phyloP scores from a whole-genome alignment of 176 grass and related monocot species.

The Panicum miliaceum region DNA sequence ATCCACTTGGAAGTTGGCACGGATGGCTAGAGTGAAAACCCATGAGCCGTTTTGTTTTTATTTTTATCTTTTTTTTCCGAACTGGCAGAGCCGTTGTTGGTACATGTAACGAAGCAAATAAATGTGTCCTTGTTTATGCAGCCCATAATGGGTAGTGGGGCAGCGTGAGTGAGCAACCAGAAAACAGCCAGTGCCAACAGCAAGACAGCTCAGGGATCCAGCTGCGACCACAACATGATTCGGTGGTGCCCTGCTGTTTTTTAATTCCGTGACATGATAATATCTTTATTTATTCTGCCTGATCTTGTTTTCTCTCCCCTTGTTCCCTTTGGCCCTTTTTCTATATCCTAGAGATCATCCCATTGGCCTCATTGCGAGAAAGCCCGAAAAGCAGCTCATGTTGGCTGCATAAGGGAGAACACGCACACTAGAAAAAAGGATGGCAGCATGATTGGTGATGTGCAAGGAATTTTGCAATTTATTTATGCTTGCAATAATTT shows the following conservation, averaged over 20 bases:
- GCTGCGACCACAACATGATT: constrained; percentile 52
- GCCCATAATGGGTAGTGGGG: constrained; percentile 45
- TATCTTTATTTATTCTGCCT: constrained; percentile 2
- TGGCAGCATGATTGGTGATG: neutral
- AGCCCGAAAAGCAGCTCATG: constrained; percentile 9
- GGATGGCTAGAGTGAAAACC: neutral
- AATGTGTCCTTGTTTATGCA: constrained; percentile 31
- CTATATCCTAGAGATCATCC: neutral
- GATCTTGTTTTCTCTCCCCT: neutral
- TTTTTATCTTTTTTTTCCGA: neutral
- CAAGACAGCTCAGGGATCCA: constrained; percentile 57
- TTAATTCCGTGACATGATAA: constrained; percentile 2
- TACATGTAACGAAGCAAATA: constrained; percentile 5
- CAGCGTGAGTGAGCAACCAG: constrained; percentile 21
- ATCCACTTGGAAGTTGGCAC: neutral
- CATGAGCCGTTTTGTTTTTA: neutral
- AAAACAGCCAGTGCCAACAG: constrained; percentile 54
- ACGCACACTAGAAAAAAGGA: neutral
- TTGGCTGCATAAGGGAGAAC: constrained; percentile 11
- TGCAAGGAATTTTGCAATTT: neutral
- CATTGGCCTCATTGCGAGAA: constrained; percentile 18
- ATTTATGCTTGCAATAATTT: neutral
- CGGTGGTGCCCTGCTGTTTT: constrained; percentile 46
- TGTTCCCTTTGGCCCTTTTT: neutral
- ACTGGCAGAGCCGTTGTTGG: constrained; percentile 6